A percentile compares a stretch with the other conserved stretches of the same genome.
phyloP scores from a whole-genome alignment of 148 eudicot species.

The Pharnaceum exiguum region DNA sequence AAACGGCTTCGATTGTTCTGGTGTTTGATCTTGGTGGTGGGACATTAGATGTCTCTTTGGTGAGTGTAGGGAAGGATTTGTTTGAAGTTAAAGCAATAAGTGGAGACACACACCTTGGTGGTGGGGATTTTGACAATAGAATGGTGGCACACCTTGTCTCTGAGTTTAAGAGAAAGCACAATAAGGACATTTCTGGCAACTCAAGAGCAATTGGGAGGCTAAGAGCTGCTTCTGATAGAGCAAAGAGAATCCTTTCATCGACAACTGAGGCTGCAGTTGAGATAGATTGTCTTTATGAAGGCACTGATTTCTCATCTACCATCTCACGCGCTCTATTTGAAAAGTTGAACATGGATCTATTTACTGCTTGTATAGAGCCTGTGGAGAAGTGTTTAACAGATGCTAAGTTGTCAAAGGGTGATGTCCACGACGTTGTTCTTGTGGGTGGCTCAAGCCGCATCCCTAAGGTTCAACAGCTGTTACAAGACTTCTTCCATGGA shows the following conservation, averaged over 20 bases:
- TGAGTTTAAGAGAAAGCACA: not conserved
- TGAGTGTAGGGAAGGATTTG: not conserved
- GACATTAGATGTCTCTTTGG: conserved; percentile 7
- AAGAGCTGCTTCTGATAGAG: conserved; percentile 7
- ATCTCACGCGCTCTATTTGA: not conserved
- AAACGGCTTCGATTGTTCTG: conserved; percentile 3
- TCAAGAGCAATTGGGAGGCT: not conserved
- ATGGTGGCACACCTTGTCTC: not conserved
- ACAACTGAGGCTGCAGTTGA: not conserved
- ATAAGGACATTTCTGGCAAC: not conserved
- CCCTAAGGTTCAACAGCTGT: not conserved
- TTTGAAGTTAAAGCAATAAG: not conserved
- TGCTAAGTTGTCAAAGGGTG: not conserved
- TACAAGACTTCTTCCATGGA: not conserved
- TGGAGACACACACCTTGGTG: conserved; percentile 6
- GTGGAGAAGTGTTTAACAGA: conserved; percentile 3
- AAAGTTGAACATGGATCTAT: conserved; percentile 2
- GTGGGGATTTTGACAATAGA: conserved; percentile 9
- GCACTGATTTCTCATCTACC: not conserved
- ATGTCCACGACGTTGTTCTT: not conserved
- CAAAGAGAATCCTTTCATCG: conserved; percentile 5
- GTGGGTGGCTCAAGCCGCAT: conserved; percentile 10
- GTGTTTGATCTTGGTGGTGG: conserved; percentile 11
- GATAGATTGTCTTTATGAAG: conserved; percentile 2
- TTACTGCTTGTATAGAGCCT: not conserved